phyloP scores from a whole-genome alignment of 2,329 filamentous ascomycete species.

The Akanthomyces dipterigenus region DNA sequence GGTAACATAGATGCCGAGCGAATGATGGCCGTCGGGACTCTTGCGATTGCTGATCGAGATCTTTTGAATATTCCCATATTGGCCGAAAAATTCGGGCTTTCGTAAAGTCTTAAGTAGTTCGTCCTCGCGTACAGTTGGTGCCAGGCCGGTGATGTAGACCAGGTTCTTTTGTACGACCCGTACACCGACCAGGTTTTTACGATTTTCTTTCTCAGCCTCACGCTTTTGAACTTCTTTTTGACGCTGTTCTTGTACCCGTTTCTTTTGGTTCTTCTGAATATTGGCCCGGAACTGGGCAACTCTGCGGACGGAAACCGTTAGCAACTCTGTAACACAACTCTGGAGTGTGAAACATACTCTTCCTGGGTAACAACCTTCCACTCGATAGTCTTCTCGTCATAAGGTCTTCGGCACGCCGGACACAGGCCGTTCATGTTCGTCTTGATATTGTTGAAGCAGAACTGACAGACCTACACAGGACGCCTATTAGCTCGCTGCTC shows the following conservation, averaged over 20 bases:
- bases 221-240: constrained; percentile 96
- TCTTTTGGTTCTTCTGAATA: constrained; percentile 86
- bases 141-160: constrained; percentile 93
- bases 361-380: constrained; percentile 93
- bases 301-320: constrained; percentile 32
- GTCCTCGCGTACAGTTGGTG: constrained; percentile 86
- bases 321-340: neutral
- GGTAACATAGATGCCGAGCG: constrained; percentile 96
- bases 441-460: constrained; percentile 99
- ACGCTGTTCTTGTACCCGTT: constrained; percentile 70
- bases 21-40: constrained; percentile 66
- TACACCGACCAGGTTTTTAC: constrained; percentile 92
- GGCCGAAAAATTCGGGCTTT: constrained; percentile 89
- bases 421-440: constrained; percentile 96
- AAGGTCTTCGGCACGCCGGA: constrained; percentile 91
- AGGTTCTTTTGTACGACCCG: constrained; percentile 97
- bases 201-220: constrained; percentile 89
- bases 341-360: constrained; percentile 65
- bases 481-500: constrained; percentile 14
- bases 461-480: constrained; percentile 87
- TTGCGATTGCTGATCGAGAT: constrained; percentile 98
- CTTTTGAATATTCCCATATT: constrained; percentile 97
- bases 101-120: constrained; percentile 84
- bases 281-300: constrained; percentile 69
- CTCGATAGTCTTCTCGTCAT: constrained; percentile 94